These are phyloP conservation scores for Lolium multiflorum DNA, from an alignment of 176 grass and related monocot species.

Conservation along the genomic window DNA sequence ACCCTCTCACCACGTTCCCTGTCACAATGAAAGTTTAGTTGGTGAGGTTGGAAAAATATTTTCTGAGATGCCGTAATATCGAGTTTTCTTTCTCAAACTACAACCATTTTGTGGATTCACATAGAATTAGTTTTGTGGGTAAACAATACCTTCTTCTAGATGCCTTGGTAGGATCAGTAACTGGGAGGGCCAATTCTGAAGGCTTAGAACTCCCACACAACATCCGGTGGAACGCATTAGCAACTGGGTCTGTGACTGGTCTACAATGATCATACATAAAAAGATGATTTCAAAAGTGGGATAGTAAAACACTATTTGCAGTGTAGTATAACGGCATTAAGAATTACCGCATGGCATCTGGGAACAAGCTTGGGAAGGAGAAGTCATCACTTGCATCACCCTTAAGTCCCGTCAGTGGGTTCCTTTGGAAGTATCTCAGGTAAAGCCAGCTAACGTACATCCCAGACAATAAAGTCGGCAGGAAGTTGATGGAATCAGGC, in stretches of 20 bases:
- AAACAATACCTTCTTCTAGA: constrained; percentile 76
- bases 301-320: neutral
- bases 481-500: constrained; percentile 88
- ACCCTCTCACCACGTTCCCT: constrained; percentile 94
- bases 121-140: neutral
- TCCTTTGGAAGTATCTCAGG: constrained; percentile 95
- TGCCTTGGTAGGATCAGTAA: constrained; percentile 79
- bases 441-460: constrained; percentile 98
- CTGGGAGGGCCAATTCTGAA: constrained; percentile 69
- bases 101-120: neutral
- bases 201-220: constrained; percentile 79
- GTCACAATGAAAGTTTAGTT: neutral
- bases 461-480: constrained; percentile 88
- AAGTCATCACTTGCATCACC: constrained; percentile 97
- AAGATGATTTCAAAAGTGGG: neutral
- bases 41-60: constrained; percentile 10
- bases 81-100: neutral
- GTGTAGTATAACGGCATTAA: neutral
- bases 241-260: constrained; percentile 84
- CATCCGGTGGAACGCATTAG: constrained; percentile 75
- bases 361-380: constrained; percentile 93
- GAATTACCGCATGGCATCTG: constrained; percentile 84
- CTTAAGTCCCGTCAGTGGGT: constrained; percentile 87
- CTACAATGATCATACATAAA: constrained; percentile 49
- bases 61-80: neutral